These are phyloP conservation scores for Grammothele lineata DNA, from an alignment of 768 basidiomycete species.

Conservation along the genomic window DNA sequence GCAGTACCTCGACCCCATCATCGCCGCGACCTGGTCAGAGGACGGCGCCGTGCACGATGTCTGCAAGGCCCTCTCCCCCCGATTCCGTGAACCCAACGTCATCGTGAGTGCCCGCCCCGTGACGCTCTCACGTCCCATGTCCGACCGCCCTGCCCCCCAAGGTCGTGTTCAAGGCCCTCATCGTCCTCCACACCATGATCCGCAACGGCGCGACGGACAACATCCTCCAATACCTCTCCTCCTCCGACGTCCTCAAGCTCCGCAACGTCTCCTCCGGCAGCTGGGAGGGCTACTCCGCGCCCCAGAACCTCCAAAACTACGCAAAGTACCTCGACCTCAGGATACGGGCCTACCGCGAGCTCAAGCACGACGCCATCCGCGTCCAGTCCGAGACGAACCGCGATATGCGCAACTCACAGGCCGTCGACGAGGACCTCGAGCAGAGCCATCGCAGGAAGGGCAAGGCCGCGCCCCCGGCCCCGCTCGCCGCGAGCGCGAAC, in stretches of 20 bases:
- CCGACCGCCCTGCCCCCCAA: conserved; percentile 35
- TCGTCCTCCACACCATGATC: conserved; percentile 95
- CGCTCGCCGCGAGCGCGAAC: conserved; percentile 29
- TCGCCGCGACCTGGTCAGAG: conserved; percentile 94
- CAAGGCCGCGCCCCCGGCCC: conserved; percentile 20
- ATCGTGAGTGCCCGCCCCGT: conserved; percentile 78
- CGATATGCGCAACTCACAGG: conserved; percentile 65
- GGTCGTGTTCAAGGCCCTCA: conserved; percentile 97
- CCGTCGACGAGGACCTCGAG: conserved; percentile 51
- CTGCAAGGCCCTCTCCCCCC: conserved; percentile 79
- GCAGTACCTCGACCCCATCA: conserved; percentile 94
- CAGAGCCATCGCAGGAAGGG: conserved; percentile 20
- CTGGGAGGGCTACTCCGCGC: conserved; percentile 93
- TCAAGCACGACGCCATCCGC: conserved; percentile 91
- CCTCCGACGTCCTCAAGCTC: conserved; percentile 76
- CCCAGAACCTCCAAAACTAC: conserved; percentile 84
- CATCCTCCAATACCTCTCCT: conserved; percentile 77
- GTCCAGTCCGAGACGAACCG: conserved; percentile 94
- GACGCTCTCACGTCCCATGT: too few relatives aligned
- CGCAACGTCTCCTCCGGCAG: conserved; percentile 75
- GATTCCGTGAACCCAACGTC: conserved; percentile 88
- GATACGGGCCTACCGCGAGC: conserved; percentile 81
- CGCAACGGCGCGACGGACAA: conserved; percentile 96
- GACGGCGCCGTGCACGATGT: conserved; percentile 93
- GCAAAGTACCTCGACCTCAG: conserved; percentile 85